phyloP scores from a whole-genome alignment of 1,139 yeast genomes.

The Barnettozyma hawaiiensis region DNA sequence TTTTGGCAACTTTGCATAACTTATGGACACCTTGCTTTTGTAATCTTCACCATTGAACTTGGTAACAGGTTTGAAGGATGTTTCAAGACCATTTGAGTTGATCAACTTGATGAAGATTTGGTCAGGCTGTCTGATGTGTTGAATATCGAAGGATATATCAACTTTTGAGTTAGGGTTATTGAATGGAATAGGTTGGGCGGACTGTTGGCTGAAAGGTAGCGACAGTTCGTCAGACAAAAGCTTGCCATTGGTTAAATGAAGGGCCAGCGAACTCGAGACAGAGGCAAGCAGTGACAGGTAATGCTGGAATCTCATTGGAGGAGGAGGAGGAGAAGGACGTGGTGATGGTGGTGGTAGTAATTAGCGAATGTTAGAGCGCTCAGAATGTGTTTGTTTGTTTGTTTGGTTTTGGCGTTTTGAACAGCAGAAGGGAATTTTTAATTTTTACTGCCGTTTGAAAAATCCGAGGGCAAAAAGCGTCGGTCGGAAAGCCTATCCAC shows the following conservation, averaged over 20 bases:
- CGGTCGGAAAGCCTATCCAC: neutral
- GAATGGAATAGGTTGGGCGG: slow-evolving; percentile 14
- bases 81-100: slow-evolving; percentile 19
- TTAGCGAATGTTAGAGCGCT: neutral
- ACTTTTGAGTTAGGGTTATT: slow-evolving; percentile 14
- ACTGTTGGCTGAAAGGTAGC: slow-evolving; percentile 7
- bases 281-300: slow-evolving; percentile 14
- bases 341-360: no score
- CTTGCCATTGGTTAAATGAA: slow-evolving; percentile 10
- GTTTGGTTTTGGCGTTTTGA: neutral
- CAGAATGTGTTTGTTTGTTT: neutral
- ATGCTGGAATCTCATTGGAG: slow-evolving; percentile 14
- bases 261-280: slow-evolving; percentile 11
- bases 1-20: slow-evolving; percentile 35
- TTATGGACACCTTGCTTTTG: slow-evolving; percentile 22
- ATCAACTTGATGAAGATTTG: slow-evolving; percentile 21
- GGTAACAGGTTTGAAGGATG: slow-evolving; percentile 22
- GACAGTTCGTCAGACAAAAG: slow-evolving; percentile 6
- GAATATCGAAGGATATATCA: slow-evolving; percentile 20
- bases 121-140: slow-evolving; percentile 19
- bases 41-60: slow-evolving; percentile 10
- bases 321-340: neutral
- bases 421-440: no score
- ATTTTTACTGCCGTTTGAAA: no score
- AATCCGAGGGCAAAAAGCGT: neutral